Conservation (phyloP, 805 yeast species). For the Scheffersomyces spartinae region DNA sequence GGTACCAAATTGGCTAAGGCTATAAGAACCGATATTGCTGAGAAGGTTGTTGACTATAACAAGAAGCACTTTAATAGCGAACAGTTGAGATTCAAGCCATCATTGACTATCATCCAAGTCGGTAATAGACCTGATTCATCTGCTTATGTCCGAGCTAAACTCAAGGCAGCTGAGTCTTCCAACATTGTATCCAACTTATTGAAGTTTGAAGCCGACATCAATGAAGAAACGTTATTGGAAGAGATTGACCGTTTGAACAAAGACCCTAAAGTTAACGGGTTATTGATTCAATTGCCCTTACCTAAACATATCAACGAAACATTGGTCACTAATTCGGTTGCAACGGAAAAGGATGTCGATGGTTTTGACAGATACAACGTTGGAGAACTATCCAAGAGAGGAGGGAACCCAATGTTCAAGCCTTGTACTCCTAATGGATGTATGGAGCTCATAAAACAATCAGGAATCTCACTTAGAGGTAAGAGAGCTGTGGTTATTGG, state of each 20-base stretch:
- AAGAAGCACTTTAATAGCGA: conserved; percentile 16
- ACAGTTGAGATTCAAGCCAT: conserved; percentile 48
- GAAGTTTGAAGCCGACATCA: conserved; percentile 49
- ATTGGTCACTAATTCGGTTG: conserved; percentile 69
- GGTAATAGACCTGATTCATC: conserved; percentile 85
- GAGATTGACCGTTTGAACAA: conserved; percentile 55
- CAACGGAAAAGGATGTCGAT: conserved; percentile 81
- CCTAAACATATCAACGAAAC: conserved; percentile 76
- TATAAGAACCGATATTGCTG: conserved; percentile 26
- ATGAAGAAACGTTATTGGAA: conserved; percentile 49
- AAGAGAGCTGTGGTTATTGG: conserved; percentile 86
- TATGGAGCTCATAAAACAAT: conserved; percentile 63
- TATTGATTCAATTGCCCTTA: conserved; percentile 82
- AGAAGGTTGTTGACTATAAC: conserved; percentile 27
- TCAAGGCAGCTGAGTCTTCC: conserved; percentile 81
- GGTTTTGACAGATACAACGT: conserved; percentile 85
- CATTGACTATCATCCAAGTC: conserved; percentile 76
- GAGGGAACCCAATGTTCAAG: conserved; percentile 69
- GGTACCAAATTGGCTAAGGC: conserved; percentile 30
- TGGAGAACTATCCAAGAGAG: conserved; percentile 82
- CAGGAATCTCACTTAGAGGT: conserved; percentile 61
- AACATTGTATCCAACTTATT: conserved; percentile 58
- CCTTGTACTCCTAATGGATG: conserved; percentile 97
- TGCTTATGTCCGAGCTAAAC: conserved; percentile 84
- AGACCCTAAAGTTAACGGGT: conserved; percentile 73